Percentiles rank a stretch among this genome's conserved stretches.
These are phyloP conservation scores for Aegle marmelos DNA, from an alignment of 345 rosid genomes.

Conservation along the genomic window DNA sequence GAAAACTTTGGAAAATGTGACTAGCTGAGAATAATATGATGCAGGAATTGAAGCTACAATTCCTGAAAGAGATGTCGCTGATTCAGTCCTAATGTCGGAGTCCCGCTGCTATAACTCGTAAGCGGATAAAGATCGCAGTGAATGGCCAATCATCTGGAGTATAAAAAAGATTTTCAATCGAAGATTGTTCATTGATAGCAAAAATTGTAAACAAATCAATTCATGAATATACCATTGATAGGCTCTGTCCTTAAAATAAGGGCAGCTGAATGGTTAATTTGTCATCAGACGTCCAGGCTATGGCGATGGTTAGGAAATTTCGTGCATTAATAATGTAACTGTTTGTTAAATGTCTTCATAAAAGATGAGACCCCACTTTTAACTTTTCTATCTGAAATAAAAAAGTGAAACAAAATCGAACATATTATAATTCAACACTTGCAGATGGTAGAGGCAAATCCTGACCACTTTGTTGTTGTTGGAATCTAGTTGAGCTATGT, in stretches of 20 bases:
- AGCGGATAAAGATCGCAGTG: slow-evolving; percentile 81
- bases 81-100: slow-evolving; percentile 51
- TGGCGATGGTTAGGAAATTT: slow-evolving; percentile 44
- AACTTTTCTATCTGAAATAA: neutral
- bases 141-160: slow-evolving; percentile 71
- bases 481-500: too few species aligned
- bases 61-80: slow-evolving; percentile 33
- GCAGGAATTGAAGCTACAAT: slow-evolving; percentile 60
- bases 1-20: slow-evolving; percentile 54
- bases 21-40: slow-evolving; percentile 44
- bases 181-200: neutral
- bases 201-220: neutral
- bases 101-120: slow-evolving; percentile 58
- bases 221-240: slow-evolving; percentile 57
- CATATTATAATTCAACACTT: slow-evolving; percentile 37
- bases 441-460: slow-evolving; percentile 47
- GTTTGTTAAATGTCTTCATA: neutral
- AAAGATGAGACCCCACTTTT: neutral
- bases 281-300: slow-evolving; percentile 58
- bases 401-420: neutral
- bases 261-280: slow-evolving; percentile 64
- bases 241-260: slow-evolving; percentile 59
- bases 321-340: slow-evolving; percentile 37
- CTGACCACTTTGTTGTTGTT: slow-evolving; percentile 44
- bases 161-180: neutral